Evolutionary conservation across 176 grass and related monocot genomes (phyloP).

Genomic region (Chloris gayana): DNA sequence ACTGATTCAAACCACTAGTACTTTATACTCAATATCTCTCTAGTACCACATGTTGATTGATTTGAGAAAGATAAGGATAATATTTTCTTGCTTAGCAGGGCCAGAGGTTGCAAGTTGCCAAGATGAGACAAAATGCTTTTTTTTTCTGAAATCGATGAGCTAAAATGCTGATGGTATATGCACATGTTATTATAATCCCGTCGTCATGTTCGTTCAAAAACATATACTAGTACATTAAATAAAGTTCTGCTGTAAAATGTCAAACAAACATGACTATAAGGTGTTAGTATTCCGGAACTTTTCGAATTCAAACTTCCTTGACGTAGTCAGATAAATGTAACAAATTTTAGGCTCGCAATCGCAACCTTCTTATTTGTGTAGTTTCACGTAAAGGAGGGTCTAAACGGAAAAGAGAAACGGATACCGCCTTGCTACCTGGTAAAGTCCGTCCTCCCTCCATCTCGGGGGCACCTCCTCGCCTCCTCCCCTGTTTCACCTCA

Average conservation of each 20-base stretch:
- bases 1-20: too few relatives aligned
- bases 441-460: not conserved
- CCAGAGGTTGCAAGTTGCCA: not conserved
- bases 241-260: not conserved
- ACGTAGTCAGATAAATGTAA: too few relatives aligned
- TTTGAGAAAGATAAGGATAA: too few relatives aligned
- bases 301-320: too few relatives aligned
- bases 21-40: too few relatives aligned
- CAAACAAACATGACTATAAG: not conserved
- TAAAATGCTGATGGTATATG: too few relatives aligned
- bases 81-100: too few relatives aligned
- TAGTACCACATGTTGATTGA: too few relatives aligned
- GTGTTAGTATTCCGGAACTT: too few relatives aligned
- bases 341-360: not conserved
- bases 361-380: not conserved
- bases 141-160: too few relatives aligned
- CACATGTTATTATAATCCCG: not conserved
- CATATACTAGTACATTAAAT: not conserved
- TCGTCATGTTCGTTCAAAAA: not conserved
- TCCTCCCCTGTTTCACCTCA: conserved; percentile 13
- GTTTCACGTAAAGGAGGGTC: not conserved
- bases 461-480: not conserved
- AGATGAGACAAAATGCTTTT: not conserved
- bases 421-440: not conserved
- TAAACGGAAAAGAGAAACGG: not conserved